A percentile compares a stretch with the other conserved stretches of the same genome.
phyloP scores from a whole-genome alignment of 2,329 filamentous ascomycete genomes.

The Aureobasidium subglaciale region DNA sequence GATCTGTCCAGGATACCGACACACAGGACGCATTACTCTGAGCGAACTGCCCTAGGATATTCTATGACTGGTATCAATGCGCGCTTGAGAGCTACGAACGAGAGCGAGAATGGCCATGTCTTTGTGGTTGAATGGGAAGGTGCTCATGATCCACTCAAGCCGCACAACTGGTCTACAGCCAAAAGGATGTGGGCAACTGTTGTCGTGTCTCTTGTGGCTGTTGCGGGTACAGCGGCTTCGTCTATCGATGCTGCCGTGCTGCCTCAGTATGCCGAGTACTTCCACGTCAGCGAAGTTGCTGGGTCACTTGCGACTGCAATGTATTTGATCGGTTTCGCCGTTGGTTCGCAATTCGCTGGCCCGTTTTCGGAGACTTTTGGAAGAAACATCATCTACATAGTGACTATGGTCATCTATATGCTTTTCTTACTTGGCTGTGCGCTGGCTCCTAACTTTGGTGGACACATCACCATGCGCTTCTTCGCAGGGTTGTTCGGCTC shows the following conservation, averaged over 20 bases:
- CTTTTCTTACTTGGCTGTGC: slow-evolving; percentile 10
- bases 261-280: slow-evolving; percentile 15
- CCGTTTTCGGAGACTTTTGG: slow-evolving; percentile 36
- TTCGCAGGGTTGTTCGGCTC: slow-evolving; percentile 23
- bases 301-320: slow-evolving; percentile 10
- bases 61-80: slow-evolving; percentile 14
- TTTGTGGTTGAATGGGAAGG: slow-evolving; percentile 17
- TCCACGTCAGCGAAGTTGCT: slow-evolving; percentile 6
- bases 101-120: slow-evolving; percentile 13
- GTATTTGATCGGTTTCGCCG: slow-evolving; percentile 35
- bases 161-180: slow-evolving; percentile 12
- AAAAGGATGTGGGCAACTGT: slow-evolving; percentile 14
- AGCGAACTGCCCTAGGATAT: slow-evolving; percentile 14
- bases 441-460: slow-evolving; percentile 21
- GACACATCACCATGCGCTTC: slow-evolving; percentile 23
- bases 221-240: slow-evolving; percentile 15
- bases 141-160: slow-evolving; percentile 11
- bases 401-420: slow-evolving; percentile 18
- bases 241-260: slow-evolving; percentile 14
- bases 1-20: slow-evolving; percentile 11
- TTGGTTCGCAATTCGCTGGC: slow-evolving; percentile 32
- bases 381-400: slow-evolving; percentile 23
- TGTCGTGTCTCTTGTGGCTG: slow-evolving; percentile 10
- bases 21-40: slow-evolving; percentile 14
- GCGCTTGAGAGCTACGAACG: slow-evolving; percentile 13